Percentiles rank a stretch among this genome's conserved stretches.
Evolutionary conservation across 2,329 filamentous ascomycete genomes (phyloP).

Genomic region (Geosmithia morbida): DNA sequence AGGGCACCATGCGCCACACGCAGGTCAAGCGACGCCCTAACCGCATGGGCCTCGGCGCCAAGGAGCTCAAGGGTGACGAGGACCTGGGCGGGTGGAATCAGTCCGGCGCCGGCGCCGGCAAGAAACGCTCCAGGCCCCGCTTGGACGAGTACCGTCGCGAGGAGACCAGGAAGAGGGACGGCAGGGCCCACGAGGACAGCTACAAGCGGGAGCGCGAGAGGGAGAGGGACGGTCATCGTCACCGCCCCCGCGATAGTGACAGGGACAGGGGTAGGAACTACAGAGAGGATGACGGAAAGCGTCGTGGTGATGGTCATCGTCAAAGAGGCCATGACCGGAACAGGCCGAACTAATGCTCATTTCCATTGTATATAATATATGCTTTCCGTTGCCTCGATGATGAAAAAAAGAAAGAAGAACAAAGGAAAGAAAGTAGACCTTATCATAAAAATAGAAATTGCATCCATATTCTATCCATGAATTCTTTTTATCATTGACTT

Average conservation of each 20-base stretch:
- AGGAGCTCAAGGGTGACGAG: slow-evolving; percentile 55
- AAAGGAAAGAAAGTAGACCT: no score
- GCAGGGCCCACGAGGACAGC: slow-evolving; percentile 23
- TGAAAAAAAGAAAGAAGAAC: no score
- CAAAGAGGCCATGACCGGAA: background rate
- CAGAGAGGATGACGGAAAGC: background rate
- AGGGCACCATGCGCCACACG: slow-evolving; percentile 35
- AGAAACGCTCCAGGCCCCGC: slow-evolving; percentile 23
- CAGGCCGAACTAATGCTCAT: background rate
- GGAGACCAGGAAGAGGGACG: slow-evolving; percentile 27
- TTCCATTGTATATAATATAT: background rate
- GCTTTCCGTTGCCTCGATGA: no score
- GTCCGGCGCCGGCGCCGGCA: slow-evolving; percentile 42
- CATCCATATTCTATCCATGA: no score
- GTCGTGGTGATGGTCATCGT: background rate
- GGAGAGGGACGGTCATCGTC: slow-evolving; percentile 14
- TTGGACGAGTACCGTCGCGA: slow-evolving; percentile 34
- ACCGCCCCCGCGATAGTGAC: slow-evolving; percentile 6
- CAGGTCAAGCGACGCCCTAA: slow-evolving; percentile 61
- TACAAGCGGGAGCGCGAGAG: slow-evolving; percentile 32
- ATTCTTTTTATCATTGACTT: no score
- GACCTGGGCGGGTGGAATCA: slow-evolving; percentile 75
- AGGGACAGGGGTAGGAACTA: background rate
- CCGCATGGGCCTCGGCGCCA: slow-evolving; percentile 78
- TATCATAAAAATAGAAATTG: no score